These are phyloP conservation scores for Paxillus ammoniavirescens DNA, from an alignment of 768 basidiomycete species.

Conservation along the genomic window DNA sequence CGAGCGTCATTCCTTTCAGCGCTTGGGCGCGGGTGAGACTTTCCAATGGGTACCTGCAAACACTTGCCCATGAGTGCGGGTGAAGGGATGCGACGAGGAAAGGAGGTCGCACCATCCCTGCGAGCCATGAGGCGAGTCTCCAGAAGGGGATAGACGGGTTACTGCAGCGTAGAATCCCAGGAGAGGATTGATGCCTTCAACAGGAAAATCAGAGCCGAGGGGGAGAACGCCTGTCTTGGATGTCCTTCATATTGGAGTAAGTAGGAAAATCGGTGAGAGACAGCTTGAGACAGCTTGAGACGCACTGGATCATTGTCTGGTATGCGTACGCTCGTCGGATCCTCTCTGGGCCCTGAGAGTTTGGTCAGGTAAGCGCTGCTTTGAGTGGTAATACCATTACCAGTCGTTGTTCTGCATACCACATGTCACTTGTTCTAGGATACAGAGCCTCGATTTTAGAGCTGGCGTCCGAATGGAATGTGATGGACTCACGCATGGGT, in stretches of 20 bases:
- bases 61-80: not conserved
- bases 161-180: constrained; percentile 90
- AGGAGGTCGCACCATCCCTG: constrained; percentile 68
- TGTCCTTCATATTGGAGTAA: constrained; percentile 31
- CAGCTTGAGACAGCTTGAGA: constrained; percentile 3
- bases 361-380: not conserved
- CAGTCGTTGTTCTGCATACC: constrained; percentile 82
- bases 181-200: constrained; percentile 88
- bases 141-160: constrained; percentile 63
- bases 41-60: constrained; percentile 70
- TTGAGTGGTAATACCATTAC: constrained; percentile 34
- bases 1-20: constrained; percentile 86
- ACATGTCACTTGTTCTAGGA: constrained; percentile 84
- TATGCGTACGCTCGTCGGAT: constrained; percentile 92
- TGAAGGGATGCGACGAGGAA: not conserved
- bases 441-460: not conserved
- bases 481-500: constrained; percentile 71
- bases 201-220: constrained; percentile 92
- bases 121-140: constrained; percentile 78
- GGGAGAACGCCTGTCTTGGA: constrained; percentile 61
- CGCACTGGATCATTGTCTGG: constrained; percentile 69
- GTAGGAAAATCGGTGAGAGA: not conserved
- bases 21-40: constrained; percentile 79
- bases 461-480: not conserved
- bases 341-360: constrained; percentile 65